Percentiles rank a stretch among this genome's conserved stretches.
Conservation (phyloP, 179 eudicot genomes). For the Kewa caespitosa region DNA sequence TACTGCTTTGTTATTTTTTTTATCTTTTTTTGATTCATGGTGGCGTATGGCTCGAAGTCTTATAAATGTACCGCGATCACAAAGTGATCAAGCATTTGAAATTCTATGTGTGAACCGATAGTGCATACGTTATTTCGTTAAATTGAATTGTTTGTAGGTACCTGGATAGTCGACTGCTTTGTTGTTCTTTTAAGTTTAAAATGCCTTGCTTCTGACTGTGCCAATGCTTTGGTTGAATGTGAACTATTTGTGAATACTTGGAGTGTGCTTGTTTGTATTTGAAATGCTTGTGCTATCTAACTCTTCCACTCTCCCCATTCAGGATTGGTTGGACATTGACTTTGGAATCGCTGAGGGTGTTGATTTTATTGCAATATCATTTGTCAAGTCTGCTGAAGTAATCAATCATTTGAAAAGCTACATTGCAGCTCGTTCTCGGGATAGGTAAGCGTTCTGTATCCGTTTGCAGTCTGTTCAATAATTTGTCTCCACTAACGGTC, state of each 20-base stretch:
- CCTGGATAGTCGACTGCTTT: neutral
- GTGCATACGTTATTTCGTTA: no score
- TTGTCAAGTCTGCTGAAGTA: constrained; percentile 90
- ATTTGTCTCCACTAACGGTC: no score
- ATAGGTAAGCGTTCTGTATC: constrained; percentile 38
- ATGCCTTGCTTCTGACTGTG: neutral
- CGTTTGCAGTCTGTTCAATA: neutral
- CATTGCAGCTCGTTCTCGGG: constrained; percentile 65
- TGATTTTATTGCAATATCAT: constrained; percentile 83
- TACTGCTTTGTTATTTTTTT: no score
- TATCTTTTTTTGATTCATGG: no score
- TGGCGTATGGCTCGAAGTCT: no score
- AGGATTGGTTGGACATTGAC: constrained; percentile 96
- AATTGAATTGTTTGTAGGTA: neutral
- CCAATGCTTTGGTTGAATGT: neutral
- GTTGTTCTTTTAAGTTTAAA: neutral
- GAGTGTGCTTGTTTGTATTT: neutral
- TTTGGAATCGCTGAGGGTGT: constrained; percentile 86
- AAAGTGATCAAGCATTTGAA: no score
- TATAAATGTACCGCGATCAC: no score
- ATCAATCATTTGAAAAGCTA: constrained; percentile 81
- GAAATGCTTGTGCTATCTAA: neutral
- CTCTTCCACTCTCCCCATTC: neutral
- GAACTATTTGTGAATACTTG: neutral
- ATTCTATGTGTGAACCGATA: no score